phyloP scores from a whole-genome alignment of 2,329 filamentous ascomycete genomes.

The Colletotrichum sp. region DNA sequence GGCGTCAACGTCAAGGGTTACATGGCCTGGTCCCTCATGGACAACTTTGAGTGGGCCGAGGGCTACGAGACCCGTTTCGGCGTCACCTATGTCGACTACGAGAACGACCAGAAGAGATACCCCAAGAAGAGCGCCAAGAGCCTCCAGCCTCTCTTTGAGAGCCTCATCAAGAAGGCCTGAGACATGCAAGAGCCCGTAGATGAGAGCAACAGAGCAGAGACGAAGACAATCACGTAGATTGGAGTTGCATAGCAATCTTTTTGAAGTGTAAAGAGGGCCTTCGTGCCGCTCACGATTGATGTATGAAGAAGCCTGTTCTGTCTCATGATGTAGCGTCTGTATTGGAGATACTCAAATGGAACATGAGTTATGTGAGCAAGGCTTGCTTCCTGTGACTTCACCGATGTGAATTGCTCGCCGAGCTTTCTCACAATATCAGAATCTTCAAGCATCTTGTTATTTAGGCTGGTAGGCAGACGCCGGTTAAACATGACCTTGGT shows the following conservation, averaged over 20 bases:
- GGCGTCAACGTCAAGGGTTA: constrained; percentile 82
- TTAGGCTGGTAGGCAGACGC: not conserved
- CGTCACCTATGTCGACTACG: constrained; percentile 83
- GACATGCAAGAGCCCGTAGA: not conserved
- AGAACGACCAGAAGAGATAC: constrained; percentile 76
- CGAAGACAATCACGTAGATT: not conserved
- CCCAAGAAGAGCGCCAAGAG: constrained; percentile 84
- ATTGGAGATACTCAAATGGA: not conserved
- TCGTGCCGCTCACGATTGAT: not conserved
- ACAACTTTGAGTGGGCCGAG: constrained; percentile 94
- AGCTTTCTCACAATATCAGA: not conserved
- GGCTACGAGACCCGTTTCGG: constrained; percentile 88
- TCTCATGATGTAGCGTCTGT: not conserved
- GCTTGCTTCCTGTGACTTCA: not conserved
- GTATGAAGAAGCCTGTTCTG: not conserved
- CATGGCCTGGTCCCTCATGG: constrained; percentile 87
- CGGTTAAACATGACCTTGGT: not conserved
- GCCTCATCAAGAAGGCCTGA: constrained; percentile 68
- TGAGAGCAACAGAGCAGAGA: not conserved
- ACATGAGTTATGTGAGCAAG: not conserved
- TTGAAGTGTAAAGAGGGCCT: not conserved
- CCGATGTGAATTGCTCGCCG: not conserved
- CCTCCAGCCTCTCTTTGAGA: constrained; percentile 73
- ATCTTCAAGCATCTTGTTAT: not conserved
- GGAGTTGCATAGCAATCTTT: not conserved